phyloP scores from a whole-genome alignment of 2,329 filamentous ascomycete genomes.

The Alternaria tenuissima region DNA sequence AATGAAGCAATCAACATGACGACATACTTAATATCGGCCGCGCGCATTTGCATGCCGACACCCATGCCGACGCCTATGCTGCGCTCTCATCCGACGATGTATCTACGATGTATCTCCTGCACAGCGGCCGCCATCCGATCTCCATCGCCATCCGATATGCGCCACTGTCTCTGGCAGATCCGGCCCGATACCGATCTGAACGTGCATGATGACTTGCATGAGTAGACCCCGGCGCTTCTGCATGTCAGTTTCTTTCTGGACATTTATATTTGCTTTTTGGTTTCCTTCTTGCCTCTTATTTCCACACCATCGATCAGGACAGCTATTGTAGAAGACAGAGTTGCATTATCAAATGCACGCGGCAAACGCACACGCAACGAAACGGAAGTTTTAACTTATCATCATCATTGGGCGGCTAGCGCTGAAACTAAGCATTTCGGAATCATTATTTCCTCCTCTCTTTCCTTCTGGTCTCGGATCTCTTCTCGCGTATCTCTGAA shows the following conservation, averaged over 20 bases:
- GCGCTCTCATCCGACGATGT: slow-evolving; percentile 2
- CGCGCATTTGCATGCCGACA: background rate
- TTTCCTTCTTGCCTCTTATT: slow-evolving; percentile 1
- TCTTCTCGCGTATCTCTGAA: slow-evolving; percentile 2
- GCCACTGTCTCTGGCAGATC: slow-evolving; percentile 5
- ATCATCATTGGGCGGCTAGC: slow-evolving; percentile 40
- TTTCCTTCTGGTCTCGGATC: slow-evolving; percentile 14
- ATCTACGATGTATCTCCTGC: background rate
- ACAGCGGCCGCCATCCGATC: background rate
- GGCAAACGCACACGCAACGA: slow-evolving; percentile 5
- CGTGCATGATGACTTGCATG: slow-evolving; percentile 19
- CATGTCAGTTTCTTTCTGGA: slow-evolving; percentile 10
- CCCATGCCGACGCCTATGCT: background rate
- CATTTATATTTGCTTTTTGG: slow-evolving; percentile 4
- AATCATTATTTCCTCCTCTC: slow-evolving; percentile 15
- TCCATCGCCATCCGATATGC: slow-evolving; percentile 8
- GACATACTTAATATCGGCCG: slow-evolving; percentile 1
- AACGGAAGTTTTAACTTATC: slow-evolving; percentile 14
- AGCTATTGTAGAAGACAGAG: background rate
- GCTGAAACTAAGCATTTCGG: slow-evolving; percentile 32
- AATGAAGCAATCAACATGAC: slow-evolving; percentile 12
- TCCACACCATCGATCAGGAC: background rate
- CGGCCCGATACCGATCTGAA: slow-evolving; percentile 10
- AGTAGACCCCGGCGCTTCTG: slow-evolving; percentile 9
- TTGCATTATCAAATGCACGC: background rate